phyloP scores from a whole-genome alignment of 768 basidiomycete genomes.

The Mycena latifolia region DNA sequence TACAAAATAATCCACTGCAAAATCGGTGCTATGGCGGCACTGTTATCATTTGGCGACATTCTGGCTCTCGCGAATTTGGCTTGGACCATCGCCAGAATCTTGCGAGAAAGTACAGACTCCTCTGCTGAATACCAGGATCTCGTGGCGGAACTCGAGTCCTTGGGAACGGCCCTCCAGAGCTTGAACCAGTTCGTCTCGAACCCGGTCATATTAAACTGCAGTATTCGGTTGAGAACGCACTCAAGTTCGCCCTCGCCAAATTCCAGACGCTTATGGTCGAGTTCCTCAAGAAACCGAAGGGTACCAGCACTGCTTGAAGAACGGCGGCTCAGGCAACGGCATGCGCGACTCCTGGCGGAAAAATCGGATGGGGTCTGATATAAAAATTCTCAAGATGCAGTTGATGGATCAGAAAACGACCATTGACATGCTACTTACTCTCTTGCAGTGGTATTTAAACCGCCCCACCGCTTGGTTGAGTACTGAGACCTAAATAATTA shows the following conservation, averaged over 20 bases:
- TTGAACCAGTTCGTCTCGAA: slow-evolving; percentile 11
- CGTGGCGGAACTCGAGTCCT: slow-evolving; percentile 9
- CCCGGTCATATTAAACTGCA: neutral
- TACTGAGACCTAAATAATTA: neutral
- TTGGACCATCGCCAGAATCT: neutral
- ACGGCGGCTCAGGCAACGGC: slow-evolving; percentile 8
- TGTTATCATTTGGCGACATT: slow-evolving; percentile 11
- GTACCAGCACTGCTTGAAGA: slow-evolving; percentile 5
- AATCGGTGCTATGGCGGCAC: neutral
- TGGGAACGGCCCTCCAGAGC: slow-evolving; percentile 4
- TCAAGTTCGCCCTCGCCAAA: neutral
- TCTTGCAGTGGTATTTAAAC: slow-evolving; percentile 8
- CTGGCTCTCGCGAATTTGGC: slow-evolving; percentile 3
- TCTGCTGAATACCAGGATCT: slow-evolving; percentile 5
- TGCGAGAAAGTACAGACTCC: slow-evolving; percentile 12
- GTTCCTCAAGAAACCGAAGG: slow-evolving; percentile 4
- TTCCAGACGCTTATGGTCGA: slow-evolving; percentile 1
- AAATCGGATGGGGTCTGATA: slow-evolving; percentile 15
- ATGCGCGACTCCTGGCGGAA: slow-evolving; percentile 15
- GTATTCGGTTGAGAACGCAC: slow-evolving; percentile 5
- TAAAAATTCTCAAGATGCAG: neutral
- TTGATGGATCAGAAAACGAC: slow-evolving; percentile 9
- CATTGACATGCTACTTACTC: neutral
- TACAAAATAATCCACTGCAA: neutral
- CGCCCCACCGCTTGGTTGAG: neutral